Base-by-base conservation (phyloP, 257 asterid species). In the Solanum raphanifolium region DNA sequence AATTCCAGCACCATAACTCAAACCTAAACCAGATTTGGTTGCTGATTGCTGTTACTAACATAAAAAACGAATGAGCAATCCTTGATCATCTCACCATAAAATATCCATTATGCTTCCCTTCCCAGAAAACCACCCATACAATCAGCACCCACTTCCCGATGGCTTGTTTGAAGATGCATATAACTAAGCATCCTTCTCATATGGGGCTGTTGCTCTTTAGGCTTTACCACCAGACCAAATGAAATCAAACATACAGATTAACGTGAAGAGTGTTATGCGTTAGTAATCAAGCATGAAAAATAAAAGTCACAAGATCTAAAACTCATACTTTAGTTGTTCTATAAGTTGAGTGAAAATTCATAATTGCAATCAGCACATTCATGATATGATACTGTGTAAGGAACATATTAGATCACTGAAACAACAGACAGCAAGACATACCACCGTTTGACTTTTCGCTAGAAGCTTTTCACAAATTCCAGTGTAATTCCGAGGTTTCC, bases 391-490 rank as follows among this genome's bases (percentile, higher is more conserved):
- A 79, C 10, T 43, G 9, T 27, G 25, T 79, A 79, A 25, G 34
- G 55, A 79, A 15, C 36, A 39, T 79, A 79, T 79, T 43, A 38
- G 86, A 34, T 4, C 41, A 72, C 12, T 20, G 43, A 39, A 75
- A 76, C 65, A 87, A 84, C 75, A 88, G 87, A 74, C 41, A 87
- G 84, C 32, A 71, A 62, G 84, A 85, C 98, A 86, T 92, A 96
- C 99, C 98, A 95, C 98, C 8, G 98, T 95, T 90, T 95, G 99
- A 93, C 99, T 95, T 94, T 95, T 97, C 3, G 95, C 93, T 74
- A 95, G 94, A 90, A 97, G 89, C 94, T 97, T 97, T 90, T 95
- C 99, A 58, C 98, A 95, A 86, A 95, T 90, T 79, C 99, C 99
- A 23, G 98, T 85, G 90, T 97, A 95, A 87, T 93, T 91, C 76